Base-by-base conservation (phyloP, 345 rosid species). In the Noccaea bulbosa region DNA sequence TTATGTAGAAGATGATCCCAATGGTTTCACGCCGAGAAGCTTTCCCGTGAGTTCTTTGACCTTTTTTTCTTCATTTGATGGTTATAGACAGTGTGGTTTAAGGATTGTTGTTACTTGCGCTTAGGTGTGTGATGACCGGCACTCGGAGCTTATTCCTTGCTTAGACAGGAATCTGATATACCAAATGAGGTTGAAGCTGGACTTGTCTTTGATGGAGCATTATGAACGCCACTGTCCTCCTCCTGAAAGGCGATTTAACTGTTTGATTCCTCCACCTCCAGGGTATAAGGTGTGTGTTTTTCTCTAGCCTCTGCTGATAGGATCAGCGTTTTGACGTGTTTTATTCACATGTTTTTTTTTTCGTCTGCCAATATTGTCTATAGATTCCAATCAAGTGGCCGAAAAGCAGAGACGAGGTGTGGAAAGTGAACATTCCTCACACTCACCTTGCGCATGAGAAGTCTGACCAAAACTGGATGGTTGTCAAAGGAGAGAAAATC, bases 381-480 rank as follows among this genome's bases (percentile, higher is more conserved):
- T 83, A 94, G 99, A 77, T 94, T 77, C 99, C 99, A 39, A 81
- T 94, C 57, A 94, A 94, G 85, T 91, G 99, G 98, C 96, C 98
- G 6, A 90, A 84, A 79, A 94, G 99, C 81, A 84, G 99, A 85
- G 99, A 94, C 70, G 98, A 89, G 78, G 99, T 91, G 2, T 94
- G 97, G 99, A 94, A 94, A 81, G 99, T 78, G 62, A 94, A 94
- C 79, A 94, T 94, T 73, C 99, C 99, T 67, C 99, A 94, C 70
- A 94, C 99, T 60, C 99, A 91, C 82, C 96, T 94, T 81, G 99
- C 99, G 32, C 86, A 83, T 63, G 97, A 94, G 80, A 94, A 94
- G 80, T 94, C 99, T 72, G 97, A 91, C 77, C 99, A 94, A 79
- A 93, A 94, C 78, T 94, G 99, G 99, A 94, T 94, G 99, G 90